A percentile compares a stretch with the other conserved stretches of the same genome.
Evolutionary conservation across 2,329 filamentous ascomycete genomes (phyloP).

Genomic region (Colletotrichum sp.): DNA sequence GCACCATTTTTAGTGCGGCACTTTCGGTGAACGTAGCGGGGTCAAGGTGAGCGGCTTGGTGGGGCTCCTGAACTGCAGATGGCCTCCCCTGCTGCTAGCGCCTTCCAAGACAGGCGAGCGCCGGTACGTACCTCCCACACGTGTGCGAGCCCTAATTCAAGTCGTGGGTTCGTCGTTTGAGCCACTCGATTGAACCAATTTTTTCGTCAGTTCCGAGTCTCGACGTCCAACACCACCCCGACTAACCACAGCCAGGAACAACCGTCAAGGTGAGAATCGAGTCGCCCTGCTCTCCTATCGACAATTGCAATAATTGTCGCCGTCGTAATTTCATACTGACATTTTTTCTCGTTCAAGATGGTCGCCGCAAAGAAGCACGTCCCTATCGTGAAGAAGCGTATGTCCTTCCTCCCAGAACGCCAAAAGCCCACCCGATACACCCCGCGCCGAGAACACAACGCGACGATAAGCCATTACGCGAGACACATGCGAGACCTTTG

Average conservation of each 20-base stretch:
- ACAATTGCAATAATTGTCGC: background rate
- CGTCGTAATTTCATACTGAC: slow-evolving; percentile 29
- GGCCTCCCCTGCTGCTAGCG: too few species aligned
- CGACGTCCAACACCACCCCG: background rate
- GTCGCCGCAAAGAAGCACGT: slow-evolving; percentile 99
- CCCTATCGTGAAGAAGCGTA: slow-evolving; percentile 99
- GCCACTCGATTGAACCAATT: too few species aligned
- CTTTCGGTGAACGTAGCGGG: background rate
- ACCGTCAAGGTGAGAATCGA: slow-evolving; percentile 44
- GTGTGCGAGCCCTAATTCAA: too few species aligned
- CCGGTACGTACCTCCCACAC: too few species aligned
- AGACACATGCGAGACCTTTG: slow-evolving; percentile 7
- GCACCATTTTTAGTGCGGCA: background rate
- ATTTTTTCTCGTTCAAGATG: slow-evolving; percentile 67
- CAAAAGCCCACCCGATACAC: slow-evolving; percentile 8
- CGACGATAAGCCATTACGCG: background rate
- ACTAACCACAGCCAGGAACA: slow-evolving; percentile 40
- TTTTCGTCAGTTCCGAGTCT: too few species aligned
- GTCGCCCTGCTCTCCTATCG: slow-evolving; percentile 4
- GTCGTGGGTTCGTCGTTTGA: too few species aligned
- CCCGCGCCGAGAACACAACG: background rate
- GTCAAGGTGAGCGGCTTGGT: background rate
- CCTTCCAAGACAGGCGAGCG: too few species aligned
- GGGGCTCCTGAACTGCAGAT: background rate
- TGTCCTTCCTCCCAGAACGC: slow-evolving; percentile 47